Base-by-base conservation (phyloP, 2,329 filamentous ascomycete genomes). In the Uncinocarpus reesii region DNA sequence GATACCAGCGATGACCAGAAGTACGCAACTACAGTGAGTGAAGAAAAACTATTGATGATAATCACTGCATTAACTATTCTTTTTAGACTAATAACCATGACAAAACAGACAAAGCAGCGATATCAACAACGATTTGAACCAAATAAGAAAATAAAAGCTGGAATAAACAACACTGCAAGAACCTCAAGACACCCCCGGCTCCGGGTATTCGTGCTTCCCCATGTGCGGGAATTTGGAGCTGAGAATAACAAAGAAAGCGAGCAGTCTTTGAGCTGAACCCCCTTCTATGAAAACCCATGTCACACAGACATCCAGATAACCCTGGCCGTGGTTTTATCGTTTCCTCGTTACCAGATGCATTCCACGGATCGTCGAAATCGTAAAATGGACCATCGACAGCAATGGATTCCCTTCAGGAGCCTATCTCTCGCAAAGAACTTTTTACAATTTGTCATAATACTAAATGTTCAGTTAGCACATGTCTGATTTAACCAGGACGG, bases 371-470 rank as follows among this genome's bases (percentile, higher is more conserved):
- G 63, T 69, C 65, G 65, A 64, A 63, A 59, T 67, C 65, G 65
- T 67, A 62, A 51, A 50, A 65, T 61, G 63, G 56, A 60, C 50
- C 47, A 24, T 47, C 36, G 42, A 49, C 35, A 45, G 50, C 35
- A 47, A 50, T 43, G 41, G 36, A 47, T 29, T 48, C 36, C 36
- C 11, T 48, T 42, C 28, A 50, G 37, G 49, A 62, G 45, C 49
- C 48, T 53, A 51, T 49, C 24, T 37, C 35, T 50, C 32, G 53
- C 42, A 46, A 49, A 11, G 63, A 68, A 65, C 59, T 65, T 63
- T 73, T 71, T 95, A 95, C 77, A 95, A 83, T 84, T 95, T 95
- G 83, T 95, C 88, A 76, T 95, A 95, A 84, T 94, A 95, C 86
- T 94, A 65, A 78, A 66, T 75, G 66, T 54, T 60, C 45, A 35